Evolutionary conservation across 208 protist species (phyloP), one percentile per base, ranked within the genome.

Genomic region (Kentomonas sorsogonicus): DNA sequence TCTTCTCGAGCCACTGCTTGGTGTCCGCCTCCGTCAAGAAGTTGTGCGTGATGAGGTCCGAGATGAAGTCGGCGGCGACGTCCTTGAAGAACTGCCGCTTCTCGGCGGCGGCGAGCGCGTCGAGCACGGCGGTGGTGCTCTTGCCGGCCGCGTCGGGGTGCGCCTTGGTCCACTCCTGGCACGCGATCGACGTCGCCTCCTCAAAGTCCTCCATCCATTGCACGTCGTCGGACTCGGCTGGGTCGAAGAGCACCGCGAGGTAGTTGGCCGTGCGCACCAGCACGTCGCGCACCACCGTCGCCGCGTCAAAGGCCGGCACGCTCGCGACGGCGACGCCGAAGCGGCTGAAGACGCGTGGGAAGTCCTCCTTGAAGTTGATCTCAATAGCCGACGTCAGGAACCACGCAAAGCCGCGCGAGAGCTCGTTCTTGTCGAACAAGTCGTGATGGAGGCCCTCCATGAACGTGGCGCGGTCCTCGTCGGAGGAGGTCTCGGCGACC

Each of bases 121-220:
- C 72, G 38, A 95, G 70, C 13, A 90, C 57, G 15, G 20, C 53
- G 30, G 70, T 66, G 44, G 29, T 54, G n/a, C 34, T 55, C 6
- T 10, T 53, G 13, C 51, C 16, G 26, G 73, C 51, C 25, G 53
- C 53, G 15, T 60, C 60, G 0, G 48, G 39, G 47, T 58, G 67
- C 22, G 55, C 53, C 53, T 67, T 41, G 26, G 45, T 53, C 74
- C 82, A 83, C 33, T 64, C 55, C 30, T 63, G 38, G 15, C 89
- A 53, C 26, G 90, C 30, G 4, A 48, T 63, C 10, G 74, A 68
- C 83, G 85, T 93, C 27, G 86, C 73, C 29, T 79, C 69, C 10
- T 93, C 69, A 43, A 93, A 92, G 30, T 86, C 81, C 61, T 86
- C 83, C 44, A 88, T 71, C 84, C 84, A 92, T 29, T 86, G 64